These are phyloP conservation scores for Xylaria longipes DNA, from an alignment of 495 filamentous ascomycete genomes.

Conservation along the genomic window DNA sequence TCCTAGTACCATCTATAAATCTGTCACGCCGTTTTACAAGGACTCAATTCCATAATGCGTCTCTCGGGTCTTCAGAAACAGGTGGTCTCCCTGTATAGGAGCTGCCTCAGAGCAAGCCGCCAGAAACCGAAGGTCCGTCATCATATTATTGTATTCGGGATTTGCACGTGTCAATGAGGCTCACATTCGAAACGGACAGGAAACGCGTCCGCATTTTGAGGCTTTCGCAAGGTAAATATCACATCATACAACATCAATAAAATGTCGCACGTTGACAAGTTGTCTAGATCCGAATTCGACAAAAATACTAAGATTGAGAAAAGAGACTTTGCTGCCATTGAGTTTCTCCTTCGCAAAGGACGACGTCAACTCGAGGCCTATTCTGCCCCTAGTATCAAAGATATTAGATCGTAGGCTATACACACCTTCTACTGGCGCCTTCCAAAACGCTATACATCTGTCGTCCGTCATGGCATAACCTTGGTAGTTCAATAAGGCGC, in stretches of 20 bases:
- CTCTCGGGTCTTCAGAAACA: constrained; percentile 91
- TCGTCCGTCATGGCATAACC: not conserved
- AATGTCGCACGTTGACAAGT: not conserved
- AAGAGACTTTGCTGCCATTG: constrained; percentile 87
- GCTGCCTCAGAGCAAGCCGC: constrained; percentile 78
- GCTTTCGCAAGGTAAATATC: constrained; percentile 46
- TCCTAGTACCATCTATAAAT: not conserved
- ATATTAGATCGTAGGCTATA: constrained; percentile 61
- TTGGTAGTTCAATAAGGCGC: not conserved
- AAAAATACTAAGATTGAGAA: constrained; percentile 74
- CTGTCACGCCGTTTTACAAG: not conserved
- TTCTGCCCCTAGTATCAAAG: constrained; percentile 79
- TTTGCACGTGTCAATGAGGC: constrained; percentile 1
- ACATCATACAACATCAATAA: not conserved
- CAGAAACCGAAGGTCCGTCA: constrained; percentile 78
- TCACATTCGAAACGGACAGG: constrained; percentile 28
- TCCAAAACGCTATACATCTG: not conserved
- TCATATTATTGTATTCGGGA: not conserved
- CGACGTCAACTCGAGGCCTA: constrained; percentile 86
- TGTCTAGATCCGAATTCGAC: constrained; percentile 73
- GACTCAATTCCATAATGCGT: constrained; percentile 49
- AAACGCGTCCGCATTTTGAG: constrained; percentile 49
- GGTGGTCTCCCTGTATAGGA: constrained; percentile 84
- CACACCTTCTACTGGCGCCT: not conserved
- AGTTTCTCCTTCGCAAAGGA: constrained; percentile 87